These are phyloP conservation scores for Aspergillus udagawae DNA, from an alignment of 2,329 filamentous ascomycete genomes.

Conservation along the genomic window DNA sequence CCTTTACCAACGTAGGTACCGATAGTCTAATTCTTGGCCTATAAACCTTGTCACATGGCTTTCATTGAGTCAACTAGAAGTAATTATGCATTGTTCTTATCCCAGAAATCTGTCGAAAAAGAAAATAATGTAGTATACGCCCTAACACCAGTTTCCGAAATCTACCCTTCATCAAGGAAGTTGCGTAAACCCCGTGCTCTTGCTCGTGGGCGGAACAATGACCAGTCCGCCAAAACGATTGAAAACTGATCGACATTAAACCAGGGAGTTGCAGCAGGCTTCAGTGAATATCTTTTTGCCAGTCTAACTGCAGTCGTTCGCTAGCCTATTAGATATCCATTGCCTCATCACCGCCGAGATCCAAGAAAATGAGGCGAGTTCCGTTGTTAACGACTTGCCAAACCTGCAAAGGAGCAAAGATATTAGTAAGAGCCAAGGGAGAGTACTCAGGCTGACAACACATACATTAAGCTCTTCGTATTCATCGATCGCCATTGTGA, in stretches of 20 bases:
- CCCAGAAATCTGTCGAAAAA: neutral
- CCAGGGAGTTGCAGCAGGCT: neutral
- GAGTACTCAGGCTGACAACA: slow-evolving; percentile 25
- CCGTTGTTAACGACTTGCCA: slow-evolving; percentile 75
- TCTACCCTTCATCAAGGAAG: slow-evolving; percentile 18
- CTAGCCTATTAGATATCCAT: slow-evolving; percentile 42
- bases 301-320: no score
- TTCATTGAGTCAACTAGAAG: neutral
- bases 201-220: neutral
- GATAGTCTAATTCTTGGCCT: neutral
- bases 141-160: slow-evolving; percentile 20
- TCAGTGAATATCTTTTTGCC: neutral
- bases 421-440: slow-evolving; percentile 35
- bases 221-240: neutral
- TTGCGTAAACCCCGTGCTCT: slow-evolving; percentile 11
- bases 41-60: neutral
- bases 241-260: neutral
- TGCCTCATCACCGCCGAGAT: slow-evolving; percentile 52
- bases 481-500: slow-evolving; percentile 79
- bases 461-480: slow-evolving; percentile 87
- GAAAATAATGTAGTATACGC: slow-evolving; percentile 8
- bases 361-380: slow-evolving; percentile 68
- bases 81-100: neutral
- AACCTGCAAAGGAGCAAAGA: slow-evolving; percentile 47
- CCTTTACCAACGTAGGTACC: neutral